These are phyloP conservation scores for Paracamarosporium sp. DNA, from an alignment of 2,329 filamentous ascomycete genomes.

Conservation along the genomic window DNA sequence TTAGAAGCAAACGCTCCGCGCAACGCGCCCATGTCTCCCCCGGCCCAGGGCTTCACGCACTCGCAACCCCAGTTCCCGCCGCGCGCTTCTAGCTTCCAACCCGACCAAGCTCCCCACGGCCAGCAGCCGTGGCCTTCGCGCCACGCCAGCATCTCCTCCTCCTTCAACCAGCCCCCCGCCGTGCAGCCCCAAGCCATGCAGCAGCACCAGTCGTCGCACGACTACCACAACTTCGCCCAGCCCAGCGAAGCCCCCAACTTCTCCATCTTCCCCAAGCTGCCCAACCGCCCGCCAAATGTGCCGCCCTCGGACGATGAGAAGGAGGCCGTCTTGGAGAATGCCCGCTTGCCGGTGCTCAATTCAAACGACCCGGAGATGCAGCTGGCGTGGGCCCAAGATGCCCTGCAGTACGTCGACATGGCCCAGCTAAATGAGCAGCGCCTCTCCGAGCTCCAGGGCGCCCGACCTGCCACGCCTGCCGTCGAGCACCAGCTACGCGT, in stretches of 20 bases:
- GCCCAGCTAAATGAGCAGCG: slow-evolving; percentile 78
- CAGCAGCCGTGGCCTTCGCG: slow-evolving; percentile 39
- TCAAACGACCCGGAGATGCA: slow-evolving; percentile 97
- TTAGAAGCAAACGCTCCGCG: slow-evolving; percentile 69
- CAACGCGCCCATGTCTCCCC: slow-evolving; percentile 36
- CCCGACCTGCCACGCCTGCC: slow-evolving; percentile 79
- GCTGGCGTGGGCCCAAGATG: slow-evolving; percentile 94
- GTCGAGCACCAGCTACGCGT: slow-evolving; percentile 86
- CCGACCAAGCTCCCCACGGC: slow-evolving; percentile 23
- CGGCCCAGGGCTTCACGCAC: slow-evolving; percentile 33
- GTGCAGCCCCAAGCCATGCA: slow-evolving; percentile 36
- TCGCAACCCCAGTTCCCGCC: slow-evolving; percentile 35
- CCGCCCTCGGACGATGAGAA: slow-evolving; percentile 94
- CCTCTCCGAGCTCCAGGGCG: slow-evolving; percentile 63
- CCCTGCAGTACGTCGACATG: slow-evolving; percentile 86
- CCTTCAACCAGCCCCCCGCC: slow-evolving; percentile 45
- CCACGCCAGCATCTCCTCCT: slow-evolving; percentile 44
- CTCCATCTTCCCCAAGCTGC: slow-evolving; percentile 88
- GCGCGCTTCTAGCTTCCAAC: slow-evolving; percentile 38
- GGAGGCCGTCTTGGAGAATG: slow-evolving; percentile 86
- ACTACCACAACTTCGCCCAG: slow-evolving; percentile 47
- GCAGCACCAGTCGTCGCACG: slow-evolving; percentile 38
- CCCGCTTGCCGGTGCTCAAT: slow-evolving; percentile 81
- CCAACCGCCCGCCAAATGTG: slow-evolving; percentile 80
- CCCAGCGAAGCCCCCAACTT: slow-evolving; percentile 73